These are phyloP conservation scores for Lactarius tabidus DNA, from an alignment of 768 basidiomycete species.

Conservation along the genomic window DNA sequence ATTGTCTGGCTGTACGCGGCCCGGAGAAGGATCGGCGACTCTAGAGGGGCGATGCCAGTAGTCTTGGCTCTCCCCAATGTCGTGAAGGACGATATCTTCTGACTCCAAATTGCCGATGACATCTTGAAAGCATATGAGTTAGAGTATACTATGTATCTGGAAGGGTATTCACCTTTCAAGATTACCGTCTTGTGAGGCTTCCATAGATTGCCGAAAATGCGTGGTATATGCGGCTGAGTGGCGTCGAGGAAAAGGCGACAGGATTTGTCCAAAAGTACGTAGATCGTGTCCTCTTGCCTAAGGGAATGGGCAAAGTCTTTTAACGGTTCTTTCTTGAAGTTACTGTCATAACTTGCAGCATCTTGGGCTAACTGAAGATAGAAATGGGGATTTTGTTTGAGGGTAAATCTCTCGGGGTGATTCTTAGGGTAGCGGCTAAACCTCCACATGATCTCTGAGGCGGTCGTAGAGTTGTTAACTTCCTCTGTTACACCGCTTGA, in stretches of 20 bases:
- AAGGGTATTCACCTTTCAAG: constrained; percentile 3
- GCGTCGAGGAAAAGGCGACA: not conserved
- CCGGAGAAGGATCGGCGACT: not conserved
- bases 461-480: not conserved
- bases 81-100: not conserved
- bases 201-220: constrained; percentile 7
- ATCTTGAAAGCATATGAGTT: not conserved
- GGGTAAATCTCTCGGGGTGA: not conserved
- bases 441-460: not conserved
- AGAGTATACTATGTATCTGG: too few species aligned
- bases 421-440: not conserved
- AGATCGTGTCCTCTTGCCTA: not conserved
- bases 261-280: not conserved
- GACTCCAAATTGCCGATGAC: not conserved
- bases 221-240: not conserved
- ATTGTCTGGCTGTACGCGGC: not conserved
- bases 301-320: not conserved
- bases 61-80: not conserved
- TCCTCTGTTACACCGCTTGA: not conserved
- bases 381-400: constrained; percentile 1
- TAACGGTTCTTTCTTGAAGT: not conserved
- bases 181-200: constrained; percentile 5
- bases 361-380: not conserved
- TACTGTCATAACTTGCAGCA: not conserved
- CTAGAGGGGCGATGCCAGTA: not conserved